A percentile compares a stretch with the other conserved stretches of the same genome.
These are phyloP conservation scores for Colletotrichum tamarilloi DNA, from an alignment of 2,329 filamentous ascomycete species.

Conservation along the genomic window DNA sequence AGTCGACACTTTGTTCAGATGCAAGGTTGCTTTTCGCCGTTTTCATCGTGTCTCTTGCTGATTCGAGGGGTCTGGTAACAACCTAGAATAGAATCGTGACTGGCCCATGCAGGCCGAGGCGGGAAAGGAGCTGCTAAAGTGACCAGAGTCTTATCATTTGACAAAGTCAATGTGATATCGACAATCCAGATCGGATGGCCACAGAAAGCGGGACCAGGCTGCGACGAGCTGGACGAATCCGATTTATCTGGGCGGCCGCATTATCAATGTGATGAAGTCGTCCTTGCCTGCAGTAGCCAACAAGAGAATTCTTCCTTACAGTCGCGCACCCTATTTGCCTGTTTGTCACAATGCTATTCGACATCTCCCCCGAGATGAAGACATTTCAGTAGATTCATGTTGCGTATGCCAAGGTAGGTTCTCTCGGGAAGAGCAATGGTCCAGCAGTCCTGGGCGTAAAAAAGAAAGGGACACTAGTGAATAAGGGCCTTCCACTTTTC, in stretches of 20 bases:
- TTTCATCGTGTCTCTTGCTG: slow-evolving; percentile 6
- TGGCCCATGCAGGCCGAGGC: neutral
- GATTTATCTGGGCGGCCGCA: neutral
- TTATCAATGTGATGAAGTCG: neutral
- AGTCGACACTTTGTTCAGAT: neutral
- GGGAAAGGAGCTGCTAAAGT: neutral
- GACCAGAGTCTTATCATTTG: neutral
- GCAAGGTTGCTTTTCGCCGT: neutral
- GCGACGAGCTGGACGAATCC: neutral
- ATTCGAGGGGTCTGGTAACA: neutral
- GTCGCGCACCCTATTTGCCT: neutral
- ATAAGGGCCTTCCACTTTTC: neutral
- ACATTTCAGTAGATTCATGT: neutral
- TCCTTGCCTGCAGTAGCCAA: neutral
- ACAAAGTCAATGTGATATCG: neutral
- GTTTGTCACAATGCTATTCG: neutral
- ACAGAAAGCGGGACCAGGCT: neutral
- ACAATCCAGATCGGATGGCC: slow-evolving; percentile 8
- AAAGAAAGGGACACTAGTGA: neutral
- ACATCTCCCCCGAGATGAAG: neutral
- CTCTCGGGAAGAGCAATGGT: neutral
- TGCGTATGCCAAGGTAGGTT: neutral
- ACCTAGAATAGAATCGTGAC: slow-evolving; percentile 1
- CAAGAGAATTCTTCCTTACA: neutral
- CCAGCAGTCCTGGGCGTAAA: neutral